These are phyloP conservation scores for Penicillium soppii DNA, from an alignment of 495 filamentous ascomycete genomes.

Conservation along the genomic window DNA sequence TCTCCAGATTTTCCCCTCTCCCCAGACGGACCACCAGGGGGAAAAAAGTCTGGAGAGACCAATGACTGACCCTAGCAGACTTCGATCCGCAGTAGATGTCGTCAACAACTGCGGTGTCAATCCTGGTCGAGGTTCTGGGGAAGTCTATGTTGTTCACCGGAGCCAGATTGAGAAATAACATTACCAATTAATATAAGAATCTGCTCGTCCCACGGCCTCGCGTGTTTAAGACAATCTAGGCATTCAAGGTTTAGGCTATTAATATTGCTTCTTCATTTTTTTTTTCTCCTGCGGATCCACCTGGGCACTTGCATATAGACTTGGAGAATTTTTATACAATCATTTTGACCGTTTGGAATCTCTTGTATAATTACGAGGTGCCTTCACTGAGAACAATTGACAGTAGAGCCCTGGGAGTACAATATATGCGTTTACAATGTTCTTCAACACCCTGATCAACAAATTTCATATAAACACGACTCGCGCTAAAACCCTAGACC, in stretches of 20 bases:
- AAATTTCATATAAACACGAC: no score
- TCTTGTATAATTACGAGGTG: no score
- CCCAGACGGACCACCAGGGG: not conserved
- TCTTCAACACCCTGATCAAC: no score
- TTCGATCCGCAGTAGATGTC: not conserved
- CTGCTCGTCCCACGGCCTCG: not conserved
- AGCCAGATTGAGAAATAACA: not conserved
- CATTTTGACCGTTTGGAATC: no score
- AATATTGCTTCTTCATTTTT: no score
- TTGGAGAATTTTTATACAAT: no score
- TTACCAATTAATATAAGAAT: not conserved
- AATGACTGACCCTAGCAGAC: not conserved
- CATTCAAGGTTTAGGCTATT: not conserved
- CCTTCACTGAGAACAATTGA: no score
- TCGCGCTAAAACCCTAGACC: conserved; percentile 10
- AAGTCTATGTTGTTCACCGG: conserved; percentile 16
- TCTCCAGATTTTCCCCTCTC: conserved; percentile 9
- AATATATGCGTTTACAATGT: no score
- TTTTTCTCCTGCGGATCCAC: no score
- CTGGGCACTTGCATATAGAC: no score
- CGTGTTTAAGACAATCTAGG: not conserved
- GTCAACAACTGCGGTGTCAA: not conserved
- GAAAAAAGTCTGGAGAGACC: not conserved
- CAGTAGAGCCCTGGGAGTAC: no score
- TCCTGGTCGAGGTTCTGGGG: not conserved